phyloP scores from a whole-genome alignment of 257 asterid genomes.

The Nicotiana noctiflora region DNA sequence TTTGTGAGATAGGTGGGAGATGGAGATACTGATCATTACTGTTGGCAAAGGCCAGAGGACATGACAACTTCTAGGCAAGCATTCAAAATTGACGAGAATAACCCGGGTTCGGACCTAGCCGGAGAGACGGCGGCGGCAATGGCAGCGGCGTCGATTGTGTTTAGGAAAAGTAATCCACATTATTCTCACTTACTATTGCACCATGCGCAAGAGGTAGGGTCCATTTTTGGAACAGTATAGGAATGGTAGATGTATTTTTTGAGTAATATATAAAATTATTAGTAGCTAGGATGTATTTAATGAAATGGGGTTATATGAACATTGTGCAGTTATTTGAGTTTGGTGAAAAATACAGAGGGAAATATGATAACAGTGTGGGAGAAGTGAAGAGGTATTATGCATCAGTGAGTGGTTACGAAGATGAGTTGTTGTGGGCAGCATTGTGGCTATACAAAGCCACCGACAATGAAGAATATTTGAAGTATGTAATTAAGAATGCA shows the following conservation, averaged over 20 bases:
- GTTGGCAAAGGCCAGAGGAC: constrained; percentile 90
- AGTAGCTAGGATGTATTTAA: not conserved
- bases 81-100: constrained; percentile 58
- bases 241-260: too few relatives aligned
- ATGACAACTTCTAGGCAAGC: constrained; percentile 78
- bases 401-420: constrained; percentile 81
- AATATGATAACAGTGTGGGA: constrained; percentile 56
- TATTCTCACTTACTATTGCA: constrained; percentile 56
- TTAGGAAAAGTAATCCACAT: constrained; percentile 38
- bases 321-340: constrained; percentile 70
- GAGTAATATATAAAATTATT: too few relatives aligned
- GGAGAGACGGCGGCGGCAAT: constrained; percentile 81
- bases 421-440: constrained; percentile 94
- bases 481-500: constrained; percentile 52
- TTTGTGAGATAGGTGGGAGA: constrained; percentile 53
- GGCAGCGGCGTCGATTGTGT: constrained; percentile 80
- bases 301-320: not conserved
- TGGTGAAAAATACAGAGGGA: constrained; percentile 69
- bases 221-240: too few relatives aligned
- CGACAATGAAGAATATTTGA: constrained; percentile 38
- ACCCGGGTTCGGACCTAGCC: constrained; percentile 70
- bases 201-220: constrained; percentile 71
- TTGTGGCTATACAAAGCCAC: constrained; percentile 86
- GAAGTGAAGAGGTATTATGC: constrained; percentile 68
- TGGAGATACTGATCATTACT: constrained; percentile 71